Percentiles rank a stretch among this genome's conserved stretches.
phyloP scores from a whole-genome alignment of 306 rosid species.

The Vicia sativa region DNA sequence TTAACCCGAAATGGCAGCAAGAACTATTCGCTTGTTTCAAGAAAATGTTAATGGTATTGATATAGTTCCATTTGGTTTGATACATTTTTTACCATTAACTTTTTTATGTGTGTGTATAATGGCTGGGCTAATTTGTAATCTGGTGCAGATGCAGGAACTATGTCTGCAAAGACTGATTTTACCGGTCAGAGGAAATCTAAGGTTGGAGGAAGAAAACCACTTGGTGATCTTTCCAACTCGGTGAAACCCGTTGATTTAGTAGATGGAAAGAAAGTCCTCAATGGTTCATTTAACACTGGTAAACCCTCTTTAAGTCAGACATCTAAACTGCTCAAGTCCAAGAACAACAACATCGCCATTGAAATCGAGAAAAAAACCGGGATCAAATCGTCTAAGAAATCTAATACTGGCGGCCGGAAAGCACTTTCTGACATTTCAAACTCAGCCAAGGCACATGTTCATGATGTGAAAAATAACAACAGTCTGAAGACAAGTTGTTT shows the following conservation, averaged over 20 bases:
- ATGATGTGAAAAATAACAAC: constrained; percentile 40
- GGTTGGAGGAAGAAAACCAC: constrained; percentile 69
- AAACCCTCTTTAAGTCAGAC: constrained; percentile 42
- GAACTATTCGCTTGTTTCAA: constrained; percentile 45
- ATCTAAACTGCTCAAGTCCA: constrained; percentile 39
- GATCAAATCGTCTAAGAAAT: constrained; percentile 48
- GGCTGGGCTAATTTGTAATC: constrained; percentile 16
- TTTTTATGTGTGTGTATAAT: constrained; percentile 3
- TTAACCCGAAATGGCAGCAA: constrained; percentile 56
- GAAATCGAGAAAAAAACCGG: constrained; percentile 32
- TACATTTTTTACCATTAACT: background rate
- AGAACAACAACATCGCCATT: constrained; percentile 31
- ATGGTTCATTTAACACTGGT: constrained; percentile 43
- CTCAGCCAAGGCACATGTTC: constrained; percentile 41
- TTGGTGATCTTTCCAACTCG: constrained; percentile 64
- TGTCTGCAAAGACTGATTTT: constrained; percentile 46
- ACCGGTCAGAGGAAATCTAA: constrained; percentile 48
- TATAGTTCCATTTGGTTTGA: constrained; percentile 23
- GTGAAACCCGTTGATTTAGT: constrained; percentile 41
- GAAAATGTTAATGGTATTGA: constrained; percentile 54
- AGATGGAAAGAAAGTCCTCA: constrained; percentile 57
- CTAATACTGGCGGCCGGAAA: constrained; percentile 49
- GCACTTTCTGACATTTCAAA: constrained; percentile 75
- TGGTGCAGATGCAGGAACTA: constrained; percentile 50
- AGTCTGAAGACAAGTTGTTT: constrained; percentile 29